These are phyloP conservation scores for Chrysoporthe austroafricana DNA, from an alignment of 2,329 filamentous ascomycete species.

Conservation along the genomic window DNA sequence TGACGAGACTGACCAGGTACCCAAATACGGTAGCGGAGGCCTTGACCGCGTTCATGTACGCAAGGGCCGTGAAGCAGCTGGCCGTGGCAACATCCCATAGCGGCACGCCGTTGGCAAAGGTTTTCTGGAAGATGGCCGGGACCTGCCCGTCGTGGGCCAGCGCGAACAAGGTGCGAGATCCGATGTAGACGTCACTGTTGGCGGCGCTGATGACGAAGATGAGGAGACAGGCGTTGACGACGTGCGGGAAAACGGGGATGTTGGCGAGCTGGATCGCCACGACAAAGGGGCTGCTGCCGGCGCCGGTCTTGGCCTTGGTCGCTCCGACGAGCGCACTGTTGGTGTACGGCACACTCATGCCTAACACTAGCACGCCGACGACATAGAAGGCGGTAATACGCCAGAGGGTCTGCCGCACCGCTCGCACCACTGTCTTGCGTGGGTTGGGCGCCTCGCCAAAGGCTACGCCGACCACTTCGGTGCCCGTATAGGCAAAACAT, in stretches of 20 bases:
- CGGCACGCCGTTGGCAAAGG: no score
- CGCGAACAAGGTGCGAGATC: no score
- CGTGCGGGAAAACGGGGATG: slow-evolving; percentile 55
- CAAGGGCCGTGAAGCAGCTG: no score
- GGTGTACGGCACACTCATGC: slow-evolving; percentile 67
- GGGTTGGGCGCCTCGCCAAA: slow-evolving; percentile 53
- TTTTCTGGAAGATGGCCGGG: no score
- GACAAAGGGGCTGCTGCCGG: slow-evolving; percentile 13
- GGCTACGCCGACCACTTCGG: slow-evolving; percentile 52
- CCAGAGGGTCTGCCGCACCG: no score
- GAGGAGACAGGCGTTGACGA: slow-evolving; percentile 64
- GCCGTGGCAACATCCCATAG: no score
- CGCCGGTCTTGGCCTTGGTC: neutral
- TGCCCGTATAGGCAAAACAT: slow-evolving; percentile 55
- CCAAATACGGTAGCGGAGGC: slow-evolving; percentile 43
- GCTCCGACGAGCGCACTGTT: neutral
- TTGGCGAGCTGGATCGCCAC: slow-evolving; percentile 47
- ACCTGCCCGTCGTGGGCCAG: no score
- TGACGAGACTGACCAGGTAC: slow-evolving; percentile 49
- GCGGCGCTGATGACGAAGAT: slow-evolving; percentile 63
- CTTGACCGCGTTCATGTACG: slow-evolving; percentile 36
- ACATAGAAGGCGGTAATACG: slow-evolving; percentile 73
- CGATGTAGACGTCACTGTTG: slow-evolving; percentile 58
- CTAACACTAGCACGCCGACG: slow-evolving; percentile 65
- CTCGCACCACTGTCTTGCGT: slow-evolving; percentile 33